These are phyloP conservation scores for Neurospora discreta DNA, from an alignment of 495 filamentous ascomycete species.

Conservation along the genomic window DNA sequence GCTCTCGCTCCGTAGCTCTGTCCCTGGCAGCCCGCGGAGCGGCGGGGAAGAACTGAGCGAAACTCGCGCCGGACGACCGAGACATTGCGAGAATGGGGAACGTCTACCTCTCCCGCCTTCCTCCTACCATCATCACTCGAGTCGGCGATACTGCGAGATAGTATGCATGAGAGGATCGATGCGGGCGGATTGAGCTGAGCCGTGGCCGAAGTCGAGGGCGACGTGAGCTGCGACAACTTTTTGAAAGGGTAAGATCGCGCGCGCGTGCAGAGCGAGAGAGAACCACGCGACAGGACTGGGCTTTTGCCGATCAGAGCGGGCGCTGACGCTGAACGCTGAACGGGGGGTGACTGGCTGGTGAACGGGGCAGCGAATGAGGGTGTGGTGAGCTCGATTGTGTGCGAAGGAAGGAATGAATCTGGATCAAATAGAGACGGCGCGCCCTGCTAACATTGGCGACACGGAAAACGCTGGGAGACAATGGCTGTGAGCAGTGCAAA, in stretches of 20 bases:
- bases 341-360: background rate
- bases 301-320: conserved; percentile 13
- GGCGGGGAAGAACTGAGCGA: conserved; percentile 83
- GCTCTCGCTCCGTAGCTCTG: conserved; percentile 44
- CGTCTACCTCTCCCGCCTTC: conserved; percentile 36
- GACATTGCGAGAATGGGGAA: conserved; percentile 50
- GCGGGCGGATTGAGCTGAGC: conserved; percentile 4
- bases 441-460: conserved; percentile 1
- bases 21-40: conserved; percentile 54
- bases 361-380: background rate
- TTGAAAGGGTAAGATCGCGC: conserved; percentile 10
- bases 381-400: background rate
- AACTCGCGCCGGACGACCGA: conserved; percentile 65
- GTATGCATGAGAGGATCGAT: conserved; percentile 28
- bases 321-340: conserved; percentile 5
- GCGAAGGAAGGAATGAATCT: background rate
- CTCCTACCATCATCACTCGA: conserved; percentile 46
- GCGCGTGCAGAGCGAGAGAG: conserved; percentile 11
- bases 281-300: conserved; percentile 16
- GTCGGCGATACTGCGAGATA: conserved; percentile 23
- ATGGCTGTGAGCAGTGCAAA: conserved; percentile 4
- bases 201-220: background rate
- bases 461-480: background rate
- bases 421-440: background rate
- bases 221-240: background rate